Conservation (phyloP, 2,329 filamentous ascomycete genomes). For the Monosporascus sp. region DNA sequence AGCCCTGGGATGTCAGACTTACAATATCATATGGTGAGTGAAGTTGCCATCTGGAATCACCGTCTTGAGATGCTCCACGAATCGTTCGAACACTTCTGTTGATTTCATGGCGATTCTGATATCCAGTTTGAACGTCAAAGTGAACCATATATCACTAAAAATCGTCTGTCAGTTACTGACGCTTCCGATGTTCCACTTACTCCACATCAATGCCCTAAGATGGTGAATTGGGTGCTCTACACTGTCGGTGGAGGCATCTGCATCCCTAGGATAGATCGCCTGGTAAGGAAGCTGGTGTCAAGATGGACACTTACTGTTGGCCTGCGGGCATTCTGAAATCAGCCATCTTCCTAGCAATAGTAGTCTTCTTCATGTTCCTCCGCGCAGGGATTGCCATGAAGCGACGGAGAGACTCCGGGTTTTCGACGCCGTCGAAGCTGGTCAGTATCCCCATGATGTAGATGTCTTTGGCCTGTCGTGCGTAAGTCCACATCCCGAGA, state of each 20-base stretch:
- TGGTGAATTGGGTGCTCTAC: no score
- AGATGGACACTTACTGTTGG: not conserved
- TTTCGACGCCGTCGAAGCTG: not conserved
- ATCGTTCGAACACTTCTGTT: constrained; percentile 5
- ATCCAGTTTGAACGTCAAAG: constrained; percentile 11
- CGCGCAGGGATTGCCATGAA: not conserved
- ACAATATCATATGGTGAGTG: not conserved
- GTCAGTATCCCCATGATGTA: not conserved
- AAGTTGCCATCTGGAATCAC: constrained; percentile 6
- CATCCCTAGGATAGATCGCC: no score
- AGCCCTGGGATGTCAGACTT: not conserved
- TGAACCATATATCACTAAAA: constrained; percentile 5
- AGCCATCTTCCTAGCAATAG: not conserved
- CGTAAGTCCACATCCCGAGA: not conserved
- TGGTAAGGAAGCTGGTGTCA: no score
- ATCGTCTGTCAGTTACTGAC: not conserved
- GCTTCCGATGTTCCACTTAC: no score
- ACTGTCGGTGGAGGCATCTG: no score
- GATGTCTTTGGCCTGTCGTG: not conserved
- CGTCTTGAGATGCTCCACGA: constrained; percentile 2
- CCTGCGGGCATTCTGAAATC: not conserved
- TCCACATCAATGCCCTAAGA: no score
- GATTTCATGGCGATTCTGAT: constrained; percentile 7
- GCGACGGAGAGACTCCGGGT: not conserved
- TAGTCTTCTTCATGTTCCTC: not conserved